Percentiles rank a stretch among this genome's conserved stretches.
Conservation (phyloP, 2,329 filamentous ascomycete genomes). For the Colletotrichum plurivorum region DNA sequence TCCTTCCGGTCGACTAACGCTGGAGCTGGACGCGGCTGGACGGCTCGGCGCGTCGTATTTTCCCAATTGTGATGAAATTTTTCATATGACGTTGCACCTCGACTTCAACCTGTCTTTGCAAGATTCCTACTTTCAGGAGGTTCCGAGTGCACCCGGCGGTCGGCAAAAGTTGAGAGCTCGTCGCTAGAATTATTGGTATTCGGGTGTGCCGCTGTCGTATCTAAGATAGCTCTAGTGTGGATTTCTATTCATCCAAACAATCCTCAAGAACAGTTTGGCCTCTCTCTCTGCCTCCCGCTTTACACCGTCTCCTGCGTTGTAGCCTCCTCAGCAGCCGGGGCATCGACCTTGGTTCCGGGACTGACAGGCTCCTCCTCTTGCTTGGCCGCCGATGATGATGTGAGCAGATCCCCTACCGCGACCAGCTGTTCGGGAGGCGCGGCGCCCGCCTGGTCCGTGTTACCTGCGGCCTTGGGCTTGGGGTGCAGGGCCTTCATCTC, state of each 20-base stretch:
- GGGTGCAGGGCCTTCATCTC: constrained; percentile 60
- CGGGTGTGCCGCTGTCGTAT: not conserved
- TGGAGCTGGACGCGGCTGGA: not conserved
- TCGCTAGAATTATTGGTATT: constrained; percentile 8
- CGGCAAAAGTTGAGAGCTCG: not conserved
- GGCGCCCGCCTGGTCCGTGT: constrained; percentile 9
- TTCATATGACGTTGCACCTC: constrained; percentile 5
- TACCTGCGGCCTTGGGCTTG: constrained; percentile 41
- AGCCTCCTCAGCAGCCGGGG: constrained; percentile 9
- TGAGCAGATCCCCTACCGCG: constrained; percentile 38
- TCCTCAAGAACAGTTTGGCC: not conserved
- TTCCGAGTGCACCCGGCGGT: not conserved
- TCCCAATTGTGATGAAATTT: not conserved
- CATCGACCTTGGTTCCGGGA: constrained; percentile 16
- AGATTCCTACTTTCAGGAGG: too few species aligned
- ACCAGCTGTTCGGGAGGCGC: constrained; percentile 32
- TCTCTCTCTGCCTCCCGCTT: not conserved
- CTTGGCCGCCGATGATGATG: constrained; percentile 15
- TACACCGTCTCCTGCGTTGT: constrained; percentile 3
- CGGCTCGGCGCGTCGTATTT: constrained; percentile 15
- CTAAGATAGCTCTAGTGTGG: constrained; percentile 1
- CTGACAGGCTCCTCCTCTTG: constrained; percentile 17
- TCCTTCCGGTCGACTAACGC: constrained; percentile 13
- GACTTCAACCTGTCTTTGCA: not conserved
- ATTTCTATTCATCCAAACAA: not conserved